phyloP scores from a whole-genome alignment of 2,329 filamentous ascomycete genomes.

The Ramularia endophylla region DNA sequence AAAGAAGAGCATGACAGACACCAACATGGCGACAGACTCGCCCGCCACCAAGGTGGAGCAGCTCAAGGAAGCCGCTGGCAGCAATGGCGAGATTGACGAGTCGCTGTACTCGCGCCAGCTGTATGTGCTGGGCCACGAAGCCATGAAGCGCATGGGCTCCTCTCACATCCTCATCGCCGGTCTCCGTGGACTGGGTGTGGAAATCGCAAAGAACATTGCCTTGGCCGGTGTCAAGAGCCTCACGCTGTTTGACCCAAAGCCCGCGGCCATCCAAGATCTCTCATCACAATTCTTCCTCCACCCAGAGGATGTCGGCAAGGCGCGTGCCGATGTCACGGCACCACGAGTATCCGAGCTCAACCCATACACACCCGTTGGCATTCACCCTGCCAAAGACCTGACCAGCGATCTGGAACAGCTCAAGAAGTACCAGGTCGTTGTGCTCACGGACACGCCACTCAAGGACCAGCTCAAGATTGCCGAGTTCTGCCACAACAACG shows the following conservation, averaged over 20 bases:
- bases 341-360: slow-evolving; percentile 92
- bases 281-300: slow-evolving; percentile 97
- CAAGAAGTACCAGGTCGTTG: slow-evolving; percentile 87
- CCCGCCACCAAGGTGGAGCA: slow-evolving; percentile 53
- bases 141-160: slow-evolving; percentile 98
- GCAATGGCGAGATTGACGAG: slow-evolving; percentile 59
- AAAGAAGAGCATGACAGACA: slow-evolving; percentile 8
- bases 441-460: slow-evolving; percentile 78
- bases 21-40: slow-evolving; percentile 55
- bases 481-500: slow-evolving; percentile 90
- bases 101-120: slow-evolving; percentile 63
- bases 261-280: slow-evolving; percentile 77
- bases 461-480: slow-evolving; percentile 76
- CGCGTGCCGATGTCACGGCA: slow-evolving; percentile 77
- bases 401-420: slow-evolving; percentile 72
- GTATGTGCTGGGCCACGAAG: slow-evolving; percentile 67
- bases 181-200: slow-evolving; percentile 88
- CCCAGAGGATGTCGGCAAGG: slow-evolving; percentile 82
- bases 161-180: slow-evolving; percentile 92
- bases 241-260: slow-evolving; percentile 83
- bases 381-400: slow-evolving; percentile 61
- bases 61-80: slow-evolving; percentile 44
- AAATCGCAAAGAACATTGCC: slow-evolving; percentile 98
- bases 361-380: slow-evolving; percentile 83
- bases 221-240: slow-evolving; percentile 97